Evolutionary conservation across 1,139 yeast genomes (phyloP).

Genomic region (Pichia sp.): DNA sequence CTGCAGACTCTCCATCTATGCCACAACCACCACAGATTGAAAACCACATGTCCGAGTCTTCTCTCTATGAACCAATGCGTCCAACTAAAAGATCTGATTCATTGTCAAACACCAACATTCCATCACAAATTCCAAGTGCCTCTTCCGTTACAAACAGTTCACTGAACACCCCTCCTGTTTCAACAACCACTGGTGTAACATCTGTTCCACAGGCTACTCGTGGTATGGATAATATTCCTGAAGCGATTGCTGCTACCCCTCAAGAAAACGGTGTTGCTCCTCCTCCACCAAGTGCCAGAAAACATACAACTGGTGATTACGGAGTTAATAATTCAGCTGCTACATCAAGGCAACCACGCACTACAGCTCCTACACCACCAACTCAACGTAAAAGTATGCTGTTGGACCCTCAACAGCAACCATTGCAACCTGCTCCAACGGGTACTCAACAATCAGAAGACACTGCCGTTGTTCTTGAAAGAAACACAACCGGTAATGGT

Average conservation of each 20-base stretch:
- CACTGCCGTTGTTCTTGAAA: conserved; percentile 15
- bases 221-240: conserved; percentile 12
- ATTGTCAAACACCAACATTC: conserved; percentile 11
- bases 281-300: conserved; percentile 73
- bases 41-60: conserved; percentile 2
- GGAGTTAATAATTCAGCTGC: not conserved
- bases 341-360: conserved; percentile 19
- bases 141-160: conserved; percentile 3
- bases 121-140: conserved; percentile 11
- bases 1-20: not conserved
- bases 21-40: conserved; percentile 1
- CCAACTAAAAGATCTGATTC: conserved; percentile 22
- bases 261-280: conserved; percentile 29
- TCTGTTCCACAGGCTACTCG: conserved; percentile 7
- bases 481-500: conserved; percentile 27
- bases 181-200: conserved; percentile 7
- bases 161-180: conserved; percentile 11
- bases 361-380: conserved; percentile 26
- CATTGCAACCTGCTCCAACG: conserved; percentile 17
- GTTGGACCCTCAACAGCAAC: conserved; percentile 5
- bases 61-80: conserved; percentile 20
- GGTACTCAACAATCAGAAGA: conserved; percentile 12
- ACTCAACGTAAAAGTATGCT: conserved; percentile 22
- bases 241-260: conserved; percentile 5
- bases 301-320: conserved; percentile 24